Evolutionary conservation across 1,284 basidiomycete genomes (phyloP).

Genomic region (Agroathelia rolfsii): DNA sequence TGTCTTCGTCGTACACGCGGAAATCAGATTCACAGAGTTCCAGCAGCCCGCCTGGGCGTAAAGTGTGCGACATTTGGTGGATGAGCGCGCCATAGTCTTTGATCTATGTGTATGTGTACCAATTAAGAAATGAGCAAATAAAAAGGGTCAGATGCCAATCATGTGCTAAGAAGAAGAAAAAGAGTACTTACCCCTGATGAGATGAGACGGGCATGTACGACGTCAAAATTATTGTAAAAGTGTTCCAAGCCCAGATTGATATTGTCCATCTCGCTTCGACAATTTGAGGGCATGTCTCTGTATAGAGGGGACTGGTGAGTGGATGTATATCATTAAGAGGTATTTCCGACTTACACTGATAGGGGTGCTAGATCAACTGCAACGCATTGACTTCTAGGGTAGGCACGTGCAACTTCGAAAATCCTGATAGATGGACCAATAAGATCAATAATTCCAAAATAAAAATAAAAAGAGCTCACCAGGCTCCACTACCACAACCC

Average conservation of each 20-base stretch:
- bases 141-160: conserved; percentile 9
- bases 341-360: conserved; percentile 48
- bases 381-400: conserved; percentile 55
- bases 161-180: conserved; percentile 8
- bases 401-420: conserved; percentile 60
- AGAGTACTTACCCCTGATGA: conserved; percentile 62
- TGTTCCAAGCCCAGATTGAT: conserved; percentile 75
- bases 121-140: conserved; percentile 10
- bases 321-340: too few species aligned
- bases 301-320: conserved; percentile 5
- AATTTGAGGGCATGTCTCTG: conserved; percentile 58
- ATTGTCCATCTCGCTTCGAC: conserved; percentile 73
- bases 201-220: conserved; percentile 60
- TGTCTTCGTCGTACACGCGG: conserved; percentile 41
- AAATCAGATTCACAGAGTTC: conserved; percentile 64
- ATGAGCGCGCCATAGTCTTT: conserved; percentile 56
- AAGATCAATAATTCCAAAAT: conserved; percentile 7
- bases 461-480: conserved; percentile 32
- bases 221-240: conserved; percentile 67
- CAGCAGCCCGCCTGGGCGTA: conserved; percentile 61
- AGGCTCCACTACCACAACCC: conserved; percentile 69
- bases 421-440: conserved; percentile 50
- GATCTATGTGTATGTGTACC: too few species aligned
- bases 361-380: conserved; percentile 73
- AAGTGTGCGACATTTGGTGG: conserved; percentile 53